Percentiles rank a stretch among this genome's conserved stretches.
phyloP scores from a whole-genome alignment of 345 rosid species.

The Gossypium thurberi region DNA sequence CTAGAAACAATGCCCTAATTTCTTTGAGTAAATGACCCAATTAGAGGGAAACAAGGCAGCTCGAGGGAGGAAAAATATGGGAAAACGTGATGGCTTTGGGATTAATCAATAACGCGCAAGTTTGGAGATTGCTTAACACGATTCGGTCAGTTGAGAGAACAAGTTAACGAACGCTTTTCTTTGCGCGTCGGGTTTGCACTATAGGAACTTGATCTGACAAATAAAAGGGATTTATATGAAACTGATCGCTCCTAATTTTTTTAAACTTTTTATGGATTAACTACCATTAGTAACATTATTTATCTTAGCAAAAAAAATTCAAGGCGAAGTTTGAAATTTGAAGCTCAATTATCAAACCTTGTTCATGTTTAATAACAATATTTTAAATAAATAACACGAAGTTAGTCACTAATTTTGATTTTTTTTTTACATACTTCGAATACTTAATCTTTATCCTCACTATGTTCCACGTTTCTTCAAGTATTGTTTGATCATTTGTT shows the following conservation, averaged over 20 bases:
- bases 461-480: no score
- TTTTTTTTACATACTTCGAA: no score
- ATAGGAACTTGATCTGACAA: not conserved
- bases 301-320: no score
- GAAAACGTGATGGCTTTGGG: not conserved
- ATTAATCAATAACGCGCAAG: not conserved
- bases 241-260: not conserved
- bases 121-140: not conserved
- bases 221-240: not conserved
- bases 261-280: no score
- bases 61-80: not conserved
- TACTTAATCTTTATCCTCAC: no score
- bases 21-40: not conserved
- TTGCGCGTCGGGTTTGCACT: not conserved
- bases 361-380: no score
- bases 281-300: no score
- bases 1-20: slow-evolving; percentile 4
- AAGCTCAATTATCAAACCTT: no score
- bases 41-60: not conserved
- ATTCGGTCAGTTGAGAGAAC: not conserved
- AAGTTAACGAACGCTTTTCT: not conserved
- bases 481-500: no score
- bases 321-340: no score
- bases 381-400: no score
- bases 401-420: no score